Evolutionary conservation across 1,139 yeast species (phyloP).

Genomic region (Debaryomyces singareniensis): DNA sequence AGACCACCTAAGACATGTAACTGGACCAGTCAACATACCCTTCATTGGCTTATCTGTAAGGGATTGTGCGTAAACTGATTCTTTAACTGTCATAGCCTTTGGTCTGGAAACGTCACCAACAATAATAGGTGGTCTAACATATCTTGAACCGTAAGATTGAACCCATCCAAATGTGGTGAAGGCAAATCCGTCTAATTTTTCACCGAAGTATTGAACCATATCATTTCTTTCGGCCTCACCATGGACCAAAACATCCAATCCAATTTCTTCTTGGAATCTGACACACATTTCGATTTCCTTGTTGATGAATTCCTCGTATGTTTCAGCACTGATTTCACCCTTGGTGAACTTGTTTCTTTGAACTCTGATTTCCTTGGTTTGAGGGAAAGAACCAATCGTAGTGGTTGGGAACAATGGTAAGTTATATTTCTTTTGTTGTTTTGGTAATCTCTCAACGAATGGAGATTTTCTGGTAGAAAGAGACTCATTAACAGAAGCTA

Average conservation of each 20-base stretch:
- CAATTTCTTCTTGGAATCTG: slow-evolving; percentile 98
- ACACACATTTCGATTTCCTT: slow-evolving; percentile 93
- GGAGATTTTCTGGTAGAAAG: slow-evolving; percentile 81
- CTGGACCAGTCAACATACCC: slow-evolving; percentile 99
- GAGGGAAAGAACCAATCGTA: slow-evolving; percentile 99
- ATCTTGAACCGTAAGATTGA: slow-evolving; percentile 99
- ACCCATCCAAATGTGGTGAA: slow-evolving; percentile 99
- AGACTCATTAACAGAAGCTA: slow-evolving; percentile 71
- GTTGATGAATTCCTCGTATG: slow-evolving; percentile 93
- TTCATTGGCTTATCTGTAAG: slow-evolving; percentile 92
- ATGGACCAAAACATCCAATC: slow-evolving; percentile 95
- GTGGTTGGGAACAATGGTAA: slow-evolving; percentile 99
- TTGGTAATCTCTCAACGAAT: slow-evolving; percentile 80
- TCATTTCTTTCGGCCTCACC: slow-evolving; percentile 99
- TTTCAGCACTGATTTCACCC: slow-evolving; percentile 92
- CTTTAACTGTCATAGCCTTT: slow-evolving; percentile 96
- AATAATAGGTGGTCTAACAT: slow-evolving; percentile 98
- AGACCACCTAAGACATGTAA: slow-evolving; percentile 99
- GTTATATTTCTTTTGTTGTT: slow-evolving; percentile 82
- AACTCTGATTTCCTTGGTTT: slow-evolving; percentile 97
- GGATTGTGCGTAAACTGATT: slow-evolving; percentile 98
- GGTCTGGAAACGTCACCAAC: slow-evolving; percentile 99
- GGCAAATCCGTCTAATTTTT: slow-evolving; percentile 95
- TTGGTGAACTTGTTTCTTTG: slow-evolving; percentile 97
- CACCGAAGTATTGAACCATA: slow-evolving; percentile 99